phyloP scores from a whole-genome alignment of 2,329 filamentous ascomycete species.

The Hymenoscyphus scutula region DNA sequence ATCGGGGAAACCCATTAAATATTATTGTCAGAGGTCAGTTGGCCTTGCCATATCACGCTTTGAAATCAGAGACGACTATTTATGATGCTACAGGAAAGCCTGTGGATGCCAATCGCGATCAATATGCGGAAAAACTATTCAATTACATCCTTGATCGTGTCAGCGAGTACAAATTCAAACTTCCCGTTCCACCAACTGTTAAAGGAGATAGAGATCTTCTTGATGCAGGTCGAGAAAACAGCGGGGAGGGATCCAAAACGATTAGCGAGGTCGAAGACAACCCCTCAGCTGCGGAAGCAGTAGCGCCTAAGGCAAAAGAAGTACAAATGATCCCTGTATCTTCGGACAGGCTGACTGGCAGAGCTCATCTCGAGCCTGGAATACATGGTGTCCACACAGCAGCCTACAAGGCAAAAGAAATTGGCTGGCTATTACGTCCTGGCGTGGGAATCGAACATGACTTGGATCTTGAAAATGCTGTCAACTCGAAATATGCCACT shows the following conservation, averaged over 20 bases:
- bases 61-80: constrained; percentile 79
- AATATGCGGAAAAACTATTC: constrained; percentile 85
- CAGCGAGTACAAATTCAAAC: constrained; percentile 83
- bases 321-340: constrained; percentile 61
- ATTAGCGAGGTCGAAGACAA: constrained; percentile 72
- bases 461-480: constrained; percentile 67
- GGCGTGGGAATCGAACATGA: constrained; percentile 63
- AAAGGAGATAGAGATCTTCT: constrained; percentile 82
- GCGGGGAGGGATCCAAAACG: constrained; percentile 65
- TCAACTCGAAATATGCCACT: constrained; percentile 63
- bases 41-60: constrained; percentile 77
- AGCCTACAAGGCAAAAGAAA: constrained; percentile 70
- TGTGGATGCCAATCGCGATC: constrained; percentile 76
- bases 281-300: constrained; percentile 47
- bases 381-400: constrained; percentile 69
- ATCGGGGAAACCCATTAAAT: constrained; percentile 91
- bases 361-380: constrained; percentile 68
- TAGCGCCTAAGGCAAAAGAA: constrained; percentile 28
- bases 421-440: constrained; percentile 77
- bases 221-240: constrained; percentile 76
- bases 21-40: constrained; percentile 88
- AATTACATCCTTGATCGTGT: constrained; percentile 93
- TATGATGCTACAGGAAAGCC: constrained; percentile 80
- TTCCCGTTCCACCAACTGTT: constrained; percentile 65
- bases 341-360: constrained; percentile 68